phyloP scores from a whole-genome alignment of 139 green algal species.

The Trebouxia sp. region DNA sequence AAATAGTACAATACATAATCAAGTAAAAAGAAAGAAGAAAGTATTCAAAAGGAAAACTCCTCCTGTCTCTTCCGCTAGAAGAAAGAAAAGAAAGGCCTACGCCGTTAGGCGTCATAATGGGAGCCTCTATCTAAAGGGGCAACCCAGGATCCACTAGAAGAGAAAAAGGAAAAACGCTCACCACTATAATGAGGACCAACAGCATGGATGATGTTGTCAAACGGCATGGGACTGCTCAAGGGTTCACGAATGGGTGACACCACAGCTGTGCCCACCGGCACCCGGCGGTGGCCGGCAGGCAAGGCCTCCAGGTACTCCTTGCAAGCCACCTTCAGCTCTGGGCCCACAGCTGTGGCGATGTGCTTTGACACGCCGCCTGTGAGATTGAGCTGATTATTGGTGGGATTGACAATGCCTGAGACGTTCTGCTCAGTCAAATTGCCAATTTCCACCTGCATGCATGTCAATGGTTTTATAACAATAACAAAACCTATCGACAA shows the following conservation, averaged over 20 bases:
- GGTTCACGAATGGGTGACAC: too few species aligned
- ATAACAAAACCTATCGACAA: too few species aligned
- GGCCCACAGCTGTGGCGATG: neutral
- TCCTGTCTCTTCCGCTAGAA: too few species aligned
- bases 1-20: too few species aligned
- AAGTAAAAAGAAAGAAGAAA: too few species aligned
- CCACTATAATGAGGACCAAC: neutral
- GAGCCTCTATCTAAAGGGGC: too few species aligned
- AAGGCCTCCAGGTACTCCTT: neutral
- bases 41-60: too few species aligned
- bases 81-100: too few species aligned
- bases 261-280: neutral
- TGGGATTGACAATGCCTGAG: neutral
- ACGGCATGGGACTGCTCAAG: too few species aligned
- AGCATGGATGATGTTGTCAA: constrained; percentile 4
- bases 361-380: constrained; percentile 2
- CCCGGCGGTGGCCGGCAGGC: neutral
- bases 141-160: too few species aligned
- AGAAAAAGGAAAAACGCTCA: neutral
- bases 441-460: neutral
- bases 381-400: neutral
- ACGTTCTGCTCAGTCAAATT: neutral
- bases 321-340: neutral
- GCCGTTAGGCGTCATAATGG: too few species aligned
- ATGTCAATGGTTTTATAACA: neutral